Conservation (phyloP, 768 basidiomycete genomes). For the Sarcomyxa edulis region DNA sequence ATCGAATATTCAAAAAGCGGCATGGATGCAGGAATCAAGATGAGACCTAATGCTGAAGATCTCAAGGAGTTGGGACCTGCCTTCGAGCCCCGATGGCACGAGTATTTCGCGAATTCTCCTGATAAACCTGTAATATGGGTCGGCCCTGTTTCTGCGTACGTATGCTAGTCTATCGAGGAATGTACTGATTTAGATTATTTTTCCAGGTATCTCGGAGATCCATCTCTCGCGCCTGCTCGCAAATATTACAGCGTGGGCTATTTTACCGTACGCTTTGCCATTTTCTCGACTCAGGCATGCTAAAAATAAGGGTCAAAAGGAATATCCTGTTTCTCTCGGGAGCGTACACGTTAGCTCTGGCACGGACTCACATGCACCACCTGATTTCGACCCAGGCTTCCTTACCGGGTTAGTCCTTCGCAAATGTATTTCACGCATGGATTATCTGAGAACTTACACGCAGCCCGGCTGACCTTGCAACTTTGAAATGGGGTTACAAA, state of each 20-base stretch:
- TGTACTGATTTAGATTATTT: neutral
- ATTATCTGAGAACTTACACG: neutral
- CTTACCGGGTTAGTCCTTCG: constrained; percentile 33
- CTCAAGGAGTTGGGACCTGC: constrained; percentile 43
- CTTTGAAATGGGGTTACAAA: constrained; percentile 51
- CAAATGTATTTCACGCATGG: neutral
- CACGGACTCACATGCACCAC: constrained; percentile 31
- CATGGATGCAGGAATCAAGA: constrained; percentile 50
- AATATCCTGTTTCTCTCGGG: constrained; percentile 43
- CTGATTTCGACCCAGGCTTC: constrained; percentile 41
- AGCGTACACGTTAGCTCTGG: constrained; percentile 42
- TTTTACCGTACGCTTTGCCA: constrained; percentile 11
- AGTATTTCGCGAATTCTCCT: constrained; percentile 41
- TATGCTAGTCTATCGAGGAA: neutral
- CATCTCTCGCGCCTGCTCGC: constrained; percentile 13
- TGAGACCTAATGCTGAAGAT: constrained; percentile 47
- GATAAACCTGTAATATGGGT: constrained; percentile 53
- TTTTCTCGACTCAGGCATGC: constrained; percentile 1
- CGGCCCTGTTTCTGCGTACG: constrained; percentile 35
- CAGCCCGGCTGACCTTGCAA: constrained; percentile 38
- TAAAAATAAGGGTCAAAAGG: too few relatives aligned
- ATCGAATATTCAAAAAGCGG: too few relatives aligned
- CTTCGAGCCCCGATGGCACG: constrained; percentile 44
- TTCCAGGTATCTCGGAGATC: constrained; percentile 14
- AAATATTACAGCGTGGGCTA: constrained; percentile 17